Base-by-base conservation (phyloP, 2,329 filamentous ascomycete species). In the Cylindrodendrum hubeiense region DNA sequence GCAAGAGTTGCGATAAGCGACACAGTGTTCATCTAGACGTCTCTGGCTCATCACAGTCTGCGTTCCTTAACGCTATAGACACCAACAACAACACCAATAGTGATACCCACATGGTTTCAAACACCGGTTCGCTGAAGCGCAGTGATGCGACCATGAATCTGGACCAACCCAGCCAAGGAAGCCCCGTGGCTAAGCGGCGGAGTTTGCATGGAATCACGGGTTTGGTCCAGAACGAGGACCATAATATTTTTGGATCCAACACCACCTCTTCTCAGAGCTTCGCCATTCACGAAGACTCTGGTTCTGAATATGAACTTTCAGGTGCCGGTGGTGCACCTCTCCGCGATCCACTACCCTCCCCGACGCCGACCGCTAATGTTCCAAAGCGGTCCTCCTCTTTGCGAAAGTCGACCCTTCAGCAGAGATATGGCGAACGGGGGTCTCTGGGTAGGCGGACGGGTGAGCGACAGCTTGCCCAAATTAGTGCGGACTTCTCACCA, bases 61-160 rank as follows among this genome's bases (percentile, higher is more conserved):
- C 82, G 15, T 79, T 87, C n/a, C 75, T 84, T 17, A 87, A 89
- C 37, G n/a, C 34, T 39, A 39, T 15, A 13, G n/a, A 39, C 34
- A n/a, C 15, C 37, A 39, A 17, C 37, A 8, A 15, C 37, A 39
- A 39, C 55, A 77, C 78, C 19, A 82, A 79, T 51, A 71, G 59
- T 54, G 77, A 80, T 30, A 66, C 67, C 59, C 73, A 72, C 58
- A 77, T 78, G 76, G 68, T 74, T 51, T 70, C 76, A 37, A 76
- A 73, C 34, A 90, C 91, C 6, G 97, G 95, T 77, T 95, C 95
- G 5, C 83, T 98, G 72, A 98, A 98, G 85, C 90, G 96, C 73
- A 95, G 92, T 76, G 95, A 98, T 82, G 91, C 93, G 46, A 91
- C 91, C 55, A 95, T 97, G 92, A 94, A 93, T 74, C 82, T 97